phyloP scores from a whole-genome alignment of 495 filamentous ascomycete species.

The Jackrogersella multiformis region DNA sequence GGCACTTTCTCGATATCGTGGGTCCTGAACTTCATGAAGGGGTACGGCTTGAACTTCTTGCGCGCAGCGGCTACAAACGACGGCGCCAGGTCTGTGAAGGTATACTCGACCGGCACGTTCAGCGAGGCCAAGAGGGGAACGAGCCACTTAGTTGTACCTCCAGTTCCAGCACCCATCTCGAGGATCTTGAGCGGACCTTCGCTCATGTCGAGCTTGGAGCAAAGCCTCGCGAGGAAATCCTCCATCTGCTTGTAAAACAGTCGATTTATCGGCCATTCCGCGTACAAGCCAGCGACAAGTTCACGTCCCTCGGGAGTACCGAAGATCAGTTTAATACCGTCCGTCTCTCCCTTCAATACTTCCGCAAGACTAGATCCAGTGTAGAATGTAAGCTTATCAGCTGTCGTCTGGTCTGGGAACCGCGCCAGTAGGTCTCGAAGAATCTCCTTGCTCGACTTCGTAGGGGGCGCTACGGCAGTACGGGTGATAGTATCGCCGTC shows the following conservation, averaged over 20 bases:
- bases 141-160: constrained; percentile 52
- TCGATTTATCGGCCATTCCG: constrained; percentile 54
- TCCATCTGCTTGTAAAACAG: constrained; percentile 54
- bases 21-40: constrained; percentile 50
- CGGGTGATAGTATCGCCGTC: constrained; percentile 51
- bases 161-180: constrained; percentile 58
- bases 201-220: constrained; percentile 38
- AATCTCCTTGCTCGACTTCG: constrained; percentile 47
- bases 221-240: constrained; percentile 52
- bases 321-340: constrained; percentile 61
- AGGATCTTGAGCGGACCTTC: constrained; percentile 47
- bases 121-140: constrained; percentile 50
- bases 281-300: constrained; percentile 57
- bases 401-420: constrained; percentile 51
- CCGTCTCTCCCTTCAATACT: constrained; percentile 54
- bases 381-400: constrained; percentile 55
- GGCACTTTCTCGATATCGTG: constrained; percentile 54
- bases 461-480: constrained; percentile 48
- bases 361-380: constrained; percentile 55
- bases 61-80: constrained; percentile 51
- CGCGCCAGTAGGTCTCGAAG: constrained; percentile 49
- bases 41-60: constrained; percentile 45
- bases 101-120: constrained; percentile 57
- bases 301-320: constrained; percentile 56
- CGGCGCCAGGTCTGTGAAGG: constrained; percentile 57